Evolutionary conservation across 2,329 filamentous ascomycete species (phyloP), one percentile per base, ranked within the genome.

Genomic region (Neonectria neomacrospora): DNA sequence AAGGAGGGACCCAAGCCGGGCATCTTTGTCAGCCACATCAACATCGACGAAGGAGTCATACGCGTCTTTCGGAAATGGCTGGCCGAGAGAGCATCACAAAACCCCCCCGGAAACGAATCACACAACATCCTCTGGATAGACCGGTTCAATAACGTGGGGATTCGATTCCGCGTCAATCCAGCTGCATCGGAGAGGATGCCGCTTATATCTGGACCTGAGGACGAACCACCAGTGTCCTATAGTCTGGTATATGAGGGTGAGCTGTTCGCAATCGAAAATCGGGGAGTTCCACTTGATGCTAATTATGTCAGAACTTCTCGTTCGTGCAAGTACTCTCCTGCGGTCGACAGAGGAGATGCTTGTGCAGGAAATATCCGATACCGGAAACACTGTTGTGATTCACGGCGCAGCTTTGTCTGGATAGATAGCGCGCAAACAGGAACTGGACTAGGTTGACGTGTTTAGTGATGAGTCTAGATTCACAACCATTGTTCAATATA

Each of bases 331-430:
- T 10, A 41, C 37, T n/a, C 37, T 41, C n/a, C n/a, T 41, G n/a
- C 37, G 37, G n/a, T 41, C 37, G 10, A 41, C 37, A 18, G 37
- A 80, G 28, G 80, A 83, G 26, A 76, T 81, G 8, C 85, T 90
- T 2, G 84, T 80, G 14, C 86, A 91, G 62, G 85, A 85, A 9
- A 75, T 95, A 44, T 81, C n/a, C n/a, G 37, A 41, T 41, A n/a
- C 16, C 9, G 37, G 37, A 41, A 41, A 41, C 37, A 89, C 90
- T 57, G 82, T 93, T 58, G 82, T 91, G 44, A 89, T 91, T 76
- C 84, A 86, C 54, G 84, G n/a, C 10, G 37, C n/a, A 18, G 37
- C n/a, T 18, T 20, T 20, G 37, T 41, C 10, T 4, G 8, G 37
- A 41, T 20, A 34, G 12, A 10, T 30, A n/a, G 14, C n/a, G 32